These are phyloP conservation scores for Benincasa hispida DNA, from an alignment of 306 rosid species.

Conservation along the genomic window DNA sequence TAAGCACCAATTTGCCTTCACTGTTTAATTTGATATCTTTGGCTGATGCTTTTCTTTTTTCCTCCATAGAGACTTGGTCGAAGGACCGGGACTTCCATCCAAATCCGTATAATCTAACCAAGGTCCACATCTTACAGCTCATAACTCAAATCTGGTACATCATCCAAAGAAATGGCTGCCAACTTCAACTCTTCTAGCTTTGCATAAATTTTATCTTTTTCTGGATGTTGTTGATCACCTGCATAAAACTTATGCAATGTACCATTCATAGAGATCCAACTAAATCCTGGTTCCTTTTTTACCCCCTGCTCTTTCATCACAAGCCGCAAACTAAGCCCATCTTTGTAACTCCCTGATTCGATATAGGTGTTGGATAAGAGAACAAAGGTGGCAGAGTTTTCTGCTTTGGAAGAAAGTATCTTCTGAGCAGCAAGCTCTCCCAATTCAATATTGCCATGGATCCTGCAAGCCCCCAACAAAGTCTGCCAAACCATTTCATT, in stretches of 20 bases:
- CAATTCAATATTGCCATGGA: constrained; percentile 44
- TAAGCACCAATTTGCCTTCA: background rate
- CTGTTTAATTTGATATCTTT: background rate
- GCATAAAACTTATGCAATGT: constrained; percentile 49
- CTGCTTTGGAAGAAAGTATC: constrained; percentile 39
- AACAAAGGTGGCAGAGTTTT: constrained; percentile 46
- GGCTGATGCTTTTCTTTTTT: background rate
- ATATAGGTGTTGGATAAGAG: constrained; percentile 56
- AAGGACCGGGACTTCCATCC: background rate
- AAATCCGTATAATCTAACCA: background rate
- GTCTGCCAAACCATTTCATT: constrained; percentile 66
- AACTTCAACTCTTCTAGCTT: constrained; percentile 28
- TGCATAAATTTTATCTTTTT: constrained; percentile 35
- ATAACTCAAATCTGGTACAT: background rate
- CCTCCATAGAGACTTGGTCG: background rate
- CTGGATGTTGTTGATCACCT: constrained; percentile 48
- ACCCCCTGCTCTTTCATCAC: constrained; percentile 42
- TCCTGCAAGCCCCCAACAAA: constrained; percentile 68
- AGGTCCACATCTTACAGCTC: background rate
- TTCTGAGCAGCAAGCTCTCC: constrained; percentile 58
- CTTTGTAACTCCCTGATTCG: constrained; percentile 31
- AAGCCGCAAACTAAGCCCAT: constrained; percentile 37
- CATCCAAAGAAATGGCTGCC: constrained; percentile 15
- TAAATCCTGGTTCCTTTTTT: constrained; percentile 26
- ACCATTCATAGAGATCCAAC: constrained; percentile 59